A percentile compares a stretch with the other conserved stretches of the same genome.
Evolutionary conservation across 2,329 filamentous ascomycete genomes (phyloP).

Genomic region (Trematosphaeria pertusa): DNA sequence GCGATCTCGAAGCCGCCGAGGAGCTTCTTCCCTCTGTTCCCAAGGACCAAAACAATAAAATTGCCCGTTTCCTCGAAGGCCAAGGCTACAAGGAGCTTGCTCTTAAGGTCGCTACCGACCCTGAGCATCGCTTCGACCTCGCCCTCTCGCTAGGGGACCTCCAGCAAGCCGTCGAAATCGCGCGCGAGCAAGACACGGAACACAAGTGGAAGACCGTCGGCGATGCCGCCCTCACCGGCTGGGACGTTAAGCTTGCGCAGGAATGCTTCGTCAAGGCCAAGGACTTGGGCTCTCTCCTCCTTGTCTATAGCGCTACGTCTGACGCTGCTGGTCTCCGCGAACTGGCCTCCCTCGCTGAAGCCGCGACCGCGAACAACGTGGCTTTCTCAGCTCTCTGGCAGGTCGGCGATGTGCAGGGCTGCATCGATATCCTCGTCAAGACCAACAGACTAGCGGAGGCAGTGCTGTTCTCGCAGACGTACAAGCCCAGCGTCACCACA

Average conservation of each 20-base stretch:
- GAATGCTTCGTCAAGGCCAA: slow-evolving; percentile 93
- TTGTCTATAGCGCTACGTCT: slow-evolving; percentile 86
- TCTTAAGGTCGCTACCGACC: slow-evolving; percentile 90
- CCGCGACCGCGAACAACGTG: slow-evolving; percentile 84
- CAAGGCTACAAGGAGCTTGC: slow-evolving; percentile 97
- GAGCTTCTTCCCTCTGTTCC: slow-evolving; percentile 86
- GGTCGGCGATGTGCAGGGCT: slow-evolving; percentile 80
- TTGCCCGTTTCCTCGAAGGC: slow-evolving; percentile 94
- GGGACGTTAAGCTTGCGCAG: slow-evolving; percentile 87
- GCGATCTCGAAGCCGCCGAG: slow-evolving; percentile 88
- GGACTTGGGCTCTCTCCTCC: slow-evolving; percentile 85
- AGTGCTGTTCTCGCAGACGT: slow-evolving; percentile 91
- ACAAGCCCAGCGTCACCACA: slow-evolving; percentile 80
- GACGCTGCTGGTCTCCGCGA: slow-evolving; percentile 76
- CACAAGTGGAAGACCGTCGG: slow-evolving; percentile 99
- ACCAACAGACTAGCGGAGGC: slow-evolving; percentile 85
- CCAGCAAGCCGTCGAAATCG: slow-evolving; percentile 83
- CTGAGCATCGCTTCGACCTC: slow-evolving; percentile 96
- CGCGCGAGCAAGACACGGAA: slow-evolving; percentile 82
- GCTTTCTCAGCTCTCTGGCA: slow-evolving; percentile 93
- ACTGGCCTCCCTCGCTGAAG: slow-evolving; percentile 76
- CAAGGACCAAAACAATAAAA: slow-evolving; percentile 95
- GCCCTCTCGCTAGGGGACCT: slow-evolving; percentile 83
- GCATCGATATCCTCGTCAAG: slow-evolving; percentile 77
- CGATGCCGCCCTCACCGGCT: slow-evolving; percentile 83